phyloP scores from a whole-genome alignment of 1,139 yeast species.

The Suhomyces maxii region DNA sequence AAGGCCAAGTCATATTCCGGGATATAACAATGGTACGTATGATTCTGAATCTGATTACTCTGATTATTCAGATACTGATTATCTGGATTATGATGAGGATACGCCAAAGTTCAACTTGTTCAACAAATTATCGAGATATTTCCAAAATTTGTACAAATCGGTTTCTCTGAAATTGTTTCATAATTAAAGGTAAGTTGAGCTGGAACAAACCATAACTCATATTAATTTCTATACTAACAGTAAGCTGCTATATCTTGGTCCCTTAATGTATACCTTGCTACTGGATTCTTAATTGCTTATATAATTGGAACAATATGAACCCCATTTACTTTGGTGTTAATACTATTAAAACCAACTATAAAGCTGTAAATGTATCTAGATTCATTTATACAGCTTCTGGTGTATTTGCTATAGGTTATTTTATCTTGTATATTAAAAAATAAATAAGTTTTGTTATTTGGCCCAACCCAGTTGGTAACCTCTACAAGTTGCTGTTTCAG shows the following conservation, averaged over 20 bases:
- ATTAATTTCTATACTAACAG: slow-evolving; percentile 1
- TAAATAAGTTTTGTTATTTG: no score
- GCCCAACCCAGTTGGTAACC: no score
- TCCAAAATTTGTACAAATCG: slow-evolving; percentile 7
- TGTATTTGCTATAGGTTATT: no score
- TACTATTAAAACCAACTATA: not conserved
- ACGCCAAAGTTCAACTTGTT: no score
- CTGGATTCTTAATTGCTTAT: not conserved
- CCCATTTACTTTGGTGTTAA: not conserved
- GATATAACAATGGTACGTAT: slow-evolving; percentile 16
- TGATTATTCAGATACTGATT: slow-evolving; percentile 5
- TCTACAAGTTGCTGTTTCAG: no score
- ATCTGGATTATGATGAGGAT: slow-evolving; percentile 2
- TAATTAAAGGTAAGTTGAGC: no score
- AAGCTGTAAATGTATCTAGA: no score
- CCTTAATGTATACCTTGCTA: not conserved
- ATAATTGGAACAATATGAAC: no score
- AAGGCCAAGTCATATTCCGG: slow-evolving; percentile 5
- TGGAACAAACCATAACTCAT: not conserved
- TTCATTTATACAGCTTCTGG: no score
- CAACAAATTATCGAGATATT: slow-evolving; percentile 6
- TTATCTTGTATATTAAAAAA: no score
- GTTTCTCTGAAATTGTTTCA: no score
- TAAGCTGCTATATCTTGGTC: not conserved
- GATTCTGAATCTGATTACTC: slow-evolving; percentile 8